These are phyloP conservation scores for Fusarium equiseti DNA, from an alignment of 2,329 filamentous ascomycete species.

Conservation along the genomic window DNA sequence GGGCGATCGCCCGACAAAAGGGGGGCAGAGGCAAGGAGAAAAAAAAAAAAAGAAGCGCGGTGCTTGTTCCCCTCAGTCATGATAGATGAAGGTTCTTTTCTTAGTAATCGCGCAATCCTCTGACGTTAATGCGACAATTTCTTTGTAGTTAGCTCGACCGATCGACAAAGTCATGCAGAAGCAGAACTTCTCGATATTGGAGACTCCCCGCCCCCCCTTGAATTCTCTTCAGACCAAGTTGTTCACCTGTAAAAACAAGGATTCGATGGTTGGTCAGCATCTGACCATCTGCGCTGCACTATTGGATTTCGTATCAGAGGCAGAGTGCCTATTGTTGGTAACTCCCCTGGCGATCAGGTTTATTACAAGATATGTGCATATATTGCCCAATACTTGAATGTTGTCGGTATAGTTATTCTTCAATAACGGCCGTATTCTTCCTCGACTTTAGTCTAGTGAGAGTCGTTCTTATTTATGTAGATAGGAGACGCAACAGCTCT, in stretches of 20 bases:
- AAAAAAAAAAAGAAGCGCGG: constrained; percentile 8
- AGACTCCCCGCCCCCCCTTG: neutral
- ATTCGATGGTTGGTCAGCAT: neutral
- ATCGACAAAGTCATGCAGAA: neutral
- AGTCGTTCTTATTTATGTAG: neutral
- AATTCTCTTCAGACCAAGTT: neutral
- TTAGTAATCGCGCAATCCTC: constrained; percentile 42
- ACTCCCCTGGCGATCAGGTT: constrained; percentile 14
- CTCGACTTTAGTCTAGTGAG: neutral
- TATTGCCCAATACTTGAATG: neutral
- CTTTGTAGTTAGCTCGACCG: constrained; percentile 4
- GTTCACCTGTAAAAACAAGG: neutral
- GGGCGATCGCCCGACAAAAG: constrained; percentile 47
- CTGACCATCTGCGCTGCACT: neutral
- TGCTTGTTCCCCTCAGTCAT: constrained; percentile 36
- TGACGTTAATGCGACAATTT: constrained; percentile 21
- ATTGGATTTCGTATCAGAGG: constrained; percentile 2
- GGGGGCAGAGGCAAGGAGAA: neutral
- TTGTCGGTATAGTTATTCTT: neutral
- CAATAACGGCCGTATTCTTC: neutral
- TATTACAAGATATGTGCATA: neutral
- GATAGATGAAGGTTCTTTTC: constrained; percentile 28
- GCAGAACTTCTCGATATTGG: neutral
- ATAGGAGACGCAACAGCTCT: neutral
- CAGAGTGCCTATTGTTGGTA: neutral